Evolutionary conservation across 805 yeast genomes (phyloP), one percentile per base, ranked within the genome.

Genomic region (Zygosaccharomyces rouxii): DNA sequence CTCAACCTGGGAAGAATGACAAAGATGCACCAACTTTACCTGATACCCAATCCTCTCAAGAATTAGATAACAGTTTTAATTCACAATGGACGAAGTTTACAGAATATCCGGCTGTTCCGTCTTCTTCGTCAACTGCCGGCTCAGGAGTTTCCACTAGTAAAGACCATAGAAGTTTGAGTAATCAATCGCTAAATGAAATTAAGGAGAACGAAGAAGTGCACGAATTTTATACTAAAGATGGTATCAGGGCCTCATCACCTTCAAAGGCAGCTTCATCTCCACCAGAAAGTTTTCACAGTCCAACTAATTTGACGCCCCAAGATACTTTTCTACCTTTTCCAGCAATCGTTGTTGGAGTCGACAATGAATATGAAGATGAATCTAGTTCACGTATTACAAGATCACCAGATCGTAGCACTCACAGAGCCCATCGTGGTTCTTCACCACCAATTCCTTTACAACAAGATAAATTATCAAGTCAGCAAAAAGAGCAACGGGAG

Each of bases 1-100:
- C 37, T 33, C 19, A 14, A 14, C 11, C 37, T 9, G 10, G 10
- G 21, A 33, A 33, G 10, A 44, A 26, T 35, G 42, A 26, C 10
- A 10, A 7, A 14, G 37, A 33, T 9, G 6, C 49, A 53, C 40
- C 41, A 78, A 74, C 58, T 76, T 83, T 84, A 3, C 81, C 80
- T 2, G 84, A 79, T 55, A 71, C 66, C 35, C 40, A 51, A 41
- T 51, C 59, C 22, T 55, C 54, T 31, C 58, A 50, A 47, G 58
- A 51, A 30, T 38, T 52, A 26, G 54, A 51, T 18, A 38, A 41
- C 48, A 51, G 55, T 25, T 48, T 35, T 18, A 51, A 48, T 40
- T 51, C 52, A 4, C 42, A 43, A 3, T 42, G 46, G 13, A 42
- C 51, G 18, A 46, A 38, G n/a, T 35, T 43, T 16, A 40, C 46